These are phyloP conservation scores for Marchantia polymorpha DNA, from an alignment of 225 moss, liverwort and hornwort genomes.

Conservation along the genomic window DNA sequence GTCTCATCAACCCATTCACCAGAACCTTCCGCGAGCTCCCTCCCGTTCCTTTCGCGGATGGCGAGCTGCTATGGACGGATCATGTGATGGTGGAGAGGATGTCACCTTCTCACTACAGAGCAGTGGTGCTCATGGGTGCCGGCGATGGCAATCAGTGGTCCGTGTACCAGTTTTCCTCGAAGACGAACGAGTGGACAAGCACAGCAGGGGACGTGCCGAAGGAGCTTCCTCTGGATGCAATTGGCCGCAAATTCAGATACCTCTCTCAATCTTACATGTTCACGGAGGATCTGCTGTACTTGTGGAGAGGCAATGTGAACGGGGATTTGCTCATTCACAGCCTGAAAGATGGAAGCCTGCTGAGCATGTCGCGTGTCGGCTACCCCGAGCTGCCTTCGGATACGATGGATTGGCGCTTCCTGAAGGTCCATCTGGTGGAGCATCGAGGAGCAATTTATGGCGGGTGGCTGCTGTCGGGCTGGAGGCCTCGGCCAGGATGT, in stretches of 20 bases:
- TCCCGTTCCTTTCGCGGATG: not conserved
- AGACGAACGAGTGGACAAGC: constrained; percentile 11
- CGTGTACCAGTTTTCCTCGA: constrained; percentile 6
- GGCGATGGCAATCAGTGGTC: constrained; percentile 21
- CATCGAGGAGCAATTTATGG: constrained; percentile 18
- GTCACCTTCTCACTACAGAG: constrained; percentile 9
- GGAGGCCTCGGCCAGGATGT: not conserved
- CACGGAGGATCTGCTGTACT: constrained; percentile 2
- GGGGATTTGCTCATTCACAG: constrained; percentile 23
- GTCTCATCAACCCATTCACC: constrained; percentile 19
- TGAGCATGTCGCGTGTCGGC: constrained; percentile 1
- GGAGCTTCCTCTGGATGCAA: constrained; percentile 5
- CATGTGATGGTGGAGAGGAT: constrained; percentile 14
- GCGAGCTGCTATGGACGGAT: constrained; percentile 6
- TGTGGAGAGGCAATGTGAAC: constrained; percentile 1
- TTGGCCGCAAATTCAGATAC: not conserved
- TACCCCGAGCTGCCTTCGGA: constrained; percentile 1
- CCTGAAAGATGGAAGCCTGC: constrained; percentile 6
- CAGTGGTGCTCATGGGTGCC: constrained; percentile 8
- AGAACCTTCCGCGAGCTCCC: constrained; percentile 15
- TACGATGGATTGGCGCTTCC: not conserved
- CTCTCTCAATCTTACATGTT: not conserved
- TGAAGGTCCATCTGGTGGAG: constrained; percentile 13
- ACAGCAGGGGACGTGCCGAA: not conserved
- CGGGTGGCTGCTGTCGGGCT: constrained; percentile 13